Conservation (phyloP, 495 filamentous ascomycete genomes). For the Aspergillus asperescens region DNA sequence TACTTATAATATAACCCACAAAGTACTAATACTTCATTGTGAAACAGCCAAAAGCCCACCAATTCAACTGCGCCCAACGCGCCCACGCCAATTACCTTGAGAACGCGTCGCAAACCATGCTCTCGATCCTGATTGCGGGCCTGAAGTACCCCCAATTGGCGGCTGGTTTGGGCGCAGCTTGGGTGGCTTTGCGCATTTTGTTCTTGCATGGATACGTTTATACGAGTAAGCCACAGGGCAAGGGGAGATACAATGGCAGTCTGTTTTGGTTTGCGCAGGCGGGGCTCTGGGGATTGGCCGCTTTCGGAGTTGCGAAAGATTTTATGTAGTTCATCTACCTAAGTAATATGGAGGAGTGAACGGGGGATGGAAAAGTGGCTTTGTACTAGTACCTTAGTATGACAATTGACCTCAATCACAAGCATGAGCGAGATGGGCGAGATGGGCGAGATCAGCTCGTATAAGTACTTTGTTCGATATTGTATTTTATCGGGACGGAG, state of each 20-base stretch:
- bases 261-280: conserved; percentile 40
- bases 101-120: conserved; percentile 53
- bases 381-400: no score
- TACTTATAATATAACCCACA: not conserved
- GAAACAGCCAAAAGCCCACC: conserved; percentile 36
- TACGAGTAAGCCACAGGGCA: conserved; percentile 40
- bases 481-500: conserved; percentile 4
- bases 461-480: no score
- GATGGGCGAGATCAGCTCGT: no score
- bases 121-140: conserved; percentile 53
- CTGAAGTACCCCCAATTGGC: conserved; percentile 53
- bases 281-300: conserved; percentile 42
- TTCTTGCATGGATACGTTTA: conserved; percentile 60
- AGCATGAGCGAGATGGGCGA: no score
- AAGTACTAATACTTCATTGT: not conserved
- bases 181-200: conserved; percentile 49
- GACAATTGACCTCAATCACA: not conserved
- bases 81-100: conserved; percentile 69
- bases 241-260: conserved; percentile 39
- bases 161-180: conserved; percentile 47
- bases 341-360: not conserved
- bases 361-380: no score
- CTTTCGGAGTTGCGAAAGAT: conserved; percentile 37
- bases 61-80: conserved; percentile 66
- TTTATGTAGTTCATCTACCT: conserved; percentile 19